These are phyloP conservation scores for Exophiala sp. DNA, from an alignment of 2,329 filamentous ascomycete genomes.

Conservation along the genomic window DNA sequence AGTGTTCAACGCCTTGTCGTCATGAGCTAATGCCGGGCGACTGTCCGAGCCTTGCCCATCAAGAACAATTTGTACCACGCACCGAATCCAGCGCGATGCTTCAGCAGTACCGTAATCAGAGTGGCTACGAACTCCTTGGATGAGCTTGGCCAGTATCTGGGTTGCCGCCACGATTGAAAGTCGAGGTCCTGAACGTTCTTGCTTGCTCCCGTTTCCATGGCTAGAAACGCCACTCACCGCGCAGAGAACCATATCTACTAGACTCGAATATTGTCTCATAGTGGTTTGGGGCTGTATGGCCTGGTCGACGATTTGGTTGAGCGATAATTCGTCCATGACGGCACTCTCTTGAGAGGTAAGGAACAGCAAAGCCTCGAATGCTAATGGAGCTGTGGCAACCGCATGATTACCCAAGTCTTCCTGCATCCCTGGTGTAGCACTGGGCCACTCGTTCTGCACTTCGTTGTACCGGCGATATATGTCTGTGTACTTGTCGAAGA, in stretches of 20 bases:
- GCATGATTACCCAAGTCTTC: slow-evolving; percentile 12
- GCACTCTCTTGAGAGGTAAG: slow-evolving; percentile 1
- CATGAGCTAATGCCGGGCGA: slow-evolving; percentile 4
- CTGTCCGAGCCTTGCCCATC: slow-evolving; percentile 35
- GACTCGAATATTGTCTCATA: slow-evolving; percentile 55
- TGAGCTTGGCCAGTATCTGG: slow-evolving; percentile 52
- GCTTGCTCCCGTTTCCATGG: background rate
- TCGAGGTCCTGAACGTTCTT: slow-evolving; percentile 13
- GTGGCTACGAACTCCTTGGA: slow-evolving; percentile 63
- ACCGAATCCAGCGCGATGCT: slow-evolving; percentile 73
- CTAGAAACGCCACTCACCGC: background rate
- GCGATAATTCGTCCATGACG: slow-evolving; percentile 51
- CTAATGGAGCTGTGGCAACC: slow-evolving; percentile 19
- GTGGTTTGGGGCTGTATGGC: slow-evolving; percentile 28
- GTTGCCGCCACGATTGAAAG: slow-evolving; percentile 38
- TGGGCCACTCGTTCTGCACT: background rate
- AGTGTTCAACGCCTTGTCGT: slow-evolving; percentile 20
- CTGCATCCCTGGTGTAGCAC: background rate
- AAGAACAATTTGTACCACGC: slow-evolving; percentile 67
- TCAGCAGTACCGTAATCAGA: slow-evolving; percentile 56
- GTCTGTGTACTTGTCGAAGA: slow-evolving; percentile 15
- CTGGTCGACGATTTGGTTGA: slow-evolving; percentile 51
- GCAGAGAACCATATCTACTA: slow-evolving; percentile 62
- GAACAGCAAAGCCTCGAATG: slow-evolving; percentile 27
- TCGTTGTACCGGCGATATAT: slow-evolving; percentile 1